Percentiles rank a stretch among this genome's conserved stretches.
These are phyloP conservation scores for Rutstroemia sp. DNA, from an alignment of 2,329 filamentous ascomycete species.

Conservation along the genomic window DNA sequence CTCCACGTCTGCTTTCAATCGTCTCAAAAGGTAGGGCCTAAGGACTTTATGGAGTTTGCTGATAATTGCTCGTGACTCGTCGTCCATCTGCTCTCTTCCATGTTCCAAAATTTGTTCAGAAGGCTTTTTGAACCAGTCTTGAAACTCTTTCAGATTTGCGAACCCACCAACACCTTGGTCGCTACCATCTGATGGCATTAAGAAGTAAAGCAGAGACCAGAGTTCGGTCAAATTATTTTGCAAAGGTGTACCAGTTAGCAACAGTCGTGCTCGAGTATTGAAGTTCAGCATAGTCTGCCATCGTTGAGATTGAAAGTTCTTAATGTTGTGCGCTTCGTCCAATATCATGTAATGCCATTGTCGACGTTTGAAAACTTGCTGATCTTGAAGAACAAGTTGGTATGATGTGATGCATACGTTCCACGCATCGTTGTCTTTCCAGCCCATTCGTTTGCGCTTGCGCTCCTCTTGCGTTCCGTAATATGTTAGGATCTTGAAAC, in stretches of 20 bases:
- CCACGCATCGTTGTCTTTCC: conserved; percentile 89
- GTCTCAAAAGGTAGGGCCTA: conserved; percentile 81
- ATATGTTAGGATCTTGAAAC: conserved; percentile 96
- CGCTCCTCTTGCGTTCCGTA: conserved; percentile 92
- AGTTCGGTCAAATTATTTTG: conserved; percentile 96
- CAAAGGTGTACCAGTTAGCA: conserved; percentile 88
- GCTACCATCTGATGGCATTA: conserved; percentile 75
- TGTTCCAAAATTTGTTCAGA: conserved; percentile 95
- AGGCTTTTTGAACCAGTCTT: conserved; percentile 90
- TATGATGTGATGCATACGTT: conserved; percentile 98
- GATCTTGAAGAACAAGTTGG: conserved; percentile 89
- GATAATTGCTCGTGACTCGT: conserved; percentile 87
- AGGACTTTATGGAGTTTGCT: conserved; percentile 90
- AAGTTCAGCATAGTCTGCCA: conserved; percentile 95
- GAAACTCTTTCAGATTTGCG: conserved; percentile 90
- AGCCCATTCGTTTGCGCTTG: conserved; percentile 82
- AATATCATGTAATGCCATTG: conserved; percentile 98
- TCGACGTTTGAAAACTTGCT: conserved; percentile 85
- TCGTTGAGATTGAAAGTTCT: conserved; percentile 95
- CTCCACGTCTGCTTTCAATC: conserved; percentile 93
- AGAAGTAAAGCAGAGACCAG: conserved; percentile 93
- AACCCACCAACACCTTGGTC: conserved; percentile 81
- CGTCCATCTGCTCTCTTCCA: conserved; percentile 87
- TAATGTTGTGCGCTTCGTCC: conserved; percentile 98
- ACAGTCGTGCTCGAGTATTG: conserved; percentile 77